Conservation (phyloP, 768 basidiomycete species). For the Collybiopsis luxurians region DNA sequence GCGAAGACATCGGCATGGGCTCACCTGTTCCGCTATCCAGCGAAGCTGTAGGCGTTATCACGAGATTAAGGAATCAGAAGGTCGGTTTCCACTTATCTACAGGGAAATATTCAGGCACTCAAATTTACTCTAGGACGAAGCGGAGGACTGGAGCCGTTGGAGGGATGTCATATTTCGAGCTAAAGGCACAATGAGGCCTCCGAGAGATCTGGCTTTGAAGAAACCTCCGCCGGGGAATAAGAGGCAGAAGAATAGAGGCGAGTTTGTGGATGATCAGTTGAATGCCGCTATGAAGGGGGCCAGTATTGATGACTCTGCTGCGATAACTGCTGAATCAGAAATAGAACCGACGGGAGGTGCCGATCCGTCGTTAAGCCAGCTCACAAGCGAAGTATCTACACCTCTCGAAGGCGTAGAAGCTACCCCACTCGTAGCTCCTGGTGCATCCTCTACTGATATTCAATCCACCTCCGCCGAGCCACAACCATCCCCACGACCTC, state of each 20-base stretch:
- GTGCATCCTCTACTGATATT: neutral
- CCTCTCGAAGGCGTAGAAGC: conserved; percentile 4
- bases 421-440: neutral
- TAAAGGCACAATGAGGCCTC: conserved; percentile 53
- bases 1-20: conserved; percentile 84
- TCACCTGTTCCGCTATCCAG: conserved; percentile 78
- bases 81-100: conserved; percentile 32
- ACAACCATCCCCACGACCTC: neutral
- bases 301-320: neutral
- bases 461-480: neutral
- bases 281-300: conserved; percentile 14
- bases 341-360: neutral
- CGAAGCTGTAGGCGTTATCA: conserved; percentile 79
- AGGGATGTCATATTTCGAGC: conserved; percentile 81
- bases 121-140: conserved; percentile 57
- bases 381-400: conserved; percentile 5
- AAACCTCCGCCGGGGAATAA: conserved; percentile 60
- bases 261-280: conserved; percentile 27
- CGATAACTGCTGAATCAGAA: neutral
- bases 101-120: neutral
- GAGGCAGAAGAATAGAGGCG: conserved; percentile 52
- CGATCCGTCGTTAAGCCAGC: neutral
- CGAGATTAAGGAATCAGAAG: conserved; percentile 78
- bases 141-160: conserved; percentile 89
- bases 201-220: conserved; percentile 39